Percentiles rank a stretch among this genome's conserved stretches.
phyloP scores from a whole-genome alignment of 345 rosid species.

The Populus alba region DNA sequence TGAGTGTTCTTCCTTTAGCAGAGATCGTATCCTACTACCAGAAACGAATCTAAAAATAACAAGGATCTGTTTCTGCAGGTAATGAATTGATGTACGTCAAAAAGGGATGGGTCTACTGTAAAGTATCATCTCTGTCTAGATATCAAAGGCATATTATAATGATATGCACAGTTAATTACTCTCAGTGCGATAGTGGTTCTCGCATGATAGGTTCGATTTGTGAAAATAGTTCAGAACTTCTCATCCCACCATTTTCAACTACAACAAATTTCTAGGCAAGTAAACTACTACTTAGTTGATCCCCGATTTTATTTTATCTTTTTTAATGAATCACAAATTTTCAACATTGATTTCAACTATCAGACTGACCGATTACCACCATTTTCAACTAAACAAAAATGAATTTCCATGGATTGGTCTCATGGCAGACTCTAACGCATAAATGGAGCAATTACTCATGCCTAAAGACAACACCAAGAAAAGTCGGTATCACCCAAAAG shows the following conservation, averaged over 20 bases:
- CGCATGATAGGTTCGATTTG: neutral
- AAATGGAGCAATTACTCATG: neutral
- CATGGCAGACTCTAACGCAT: neutral
- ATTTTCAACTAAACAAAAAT: neutral
- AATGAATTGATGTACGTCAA: neutral
- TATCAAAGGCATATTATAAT: neutral
- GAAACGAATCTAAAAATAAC: neutral
- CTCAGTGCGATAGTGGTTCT: neutral
- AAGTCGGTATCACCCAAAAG: neutral
- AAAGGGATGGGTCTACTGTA: neutral
- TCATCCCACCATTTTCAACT: neutral
- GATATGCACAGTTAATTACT: neutral
- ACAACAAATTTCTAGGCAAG: neutral
- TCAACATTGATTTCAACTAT: neutral
- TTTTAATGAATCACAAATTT: neutral
- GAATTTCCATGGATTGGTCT: neutral
- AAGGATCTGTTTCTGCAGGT: neutral
- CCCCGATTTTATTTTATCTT: neutral
- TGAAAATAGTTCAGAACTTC: neutral
- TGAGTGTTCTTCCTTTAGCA: neutral
- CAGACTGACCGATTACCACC: neutral
- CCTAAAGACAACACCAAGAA: neutral
- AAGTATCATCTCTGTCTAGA: neutral
- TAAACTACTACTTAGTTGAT: neutral
- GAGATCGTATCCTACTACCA: neutral